phyloP scores from a whole-genome alignment of 768 basidiomycete genomes.

The Leccinellum rugosiceps region DNA sequence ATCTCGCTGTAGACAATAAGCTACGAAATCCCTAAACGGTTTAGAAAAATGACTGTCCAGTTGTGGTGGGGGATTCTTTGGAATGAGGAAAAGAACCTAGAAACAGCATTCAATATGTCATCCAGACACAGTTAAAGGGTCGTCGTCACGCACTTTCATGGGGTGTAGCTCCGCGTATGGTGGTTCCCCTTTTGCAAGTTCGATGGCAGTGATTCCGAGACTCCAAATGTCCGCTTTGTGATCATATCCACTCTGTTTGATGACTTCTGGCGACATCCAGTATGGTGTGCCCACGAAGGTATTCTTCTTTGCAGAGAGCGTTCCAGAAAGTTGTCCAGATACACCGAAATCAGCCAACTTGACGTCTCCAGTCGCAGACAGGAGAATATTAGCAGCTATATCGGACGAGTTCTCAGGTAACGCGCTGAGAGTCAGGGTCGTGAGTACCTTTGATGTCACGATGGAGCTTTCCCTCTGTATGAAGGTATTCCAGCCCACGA shows the following conservation, averaged over 20 bases:
- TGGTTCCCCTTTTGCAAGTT: slow-evolving; percentile 95
- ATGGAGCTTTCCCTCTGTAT: slow-evolving; percentile 94
- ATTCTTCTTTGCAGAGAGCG: slow-evolving; percentile 92
- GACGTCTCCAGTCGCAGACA: slow-evolving; percentile 90
- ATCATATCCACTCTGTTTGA: slow-evolving; percentile 99
- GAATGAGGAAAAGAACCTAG: slow-evolving; percentile 95
- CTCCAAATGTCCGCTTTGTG: slow-evolving; percentile 99
- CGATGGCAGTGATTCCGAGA: slow-evolving; percentile 95
- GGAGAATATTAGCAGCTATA: slow-evolving; percentile 88
- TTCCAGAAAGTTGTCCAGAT: slow-evolving; percentile 93
- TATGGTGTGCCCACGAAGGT: slow-evolving; percentile 98
- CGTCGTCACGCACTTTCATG: slow-evolving; percentile 75
- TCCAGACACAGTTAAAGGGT: background rate
- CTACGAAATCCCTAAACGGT: slow-evolving; percentile 91
- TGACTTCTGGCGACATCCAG: slow-evolving; percentile 99
- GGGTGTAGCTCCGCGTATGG: slow-evolving; percentile 98
- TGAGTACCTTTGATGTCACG: slow-evolving; percentile 94
- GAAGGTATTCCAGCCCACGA: slow-evolving; percentile 91
- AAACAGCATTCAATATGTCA: background rate
- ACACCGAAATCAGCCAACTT: slow-evolving; percentile 99
- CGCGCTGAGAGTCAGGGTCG: background rate
- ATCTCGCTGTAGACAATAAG: slow-evolving; percentile 90
- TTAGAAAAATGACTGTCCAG: slow-evolving; percentile 91
- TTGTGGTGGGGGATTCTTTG: slow-evolving; percentile 92
- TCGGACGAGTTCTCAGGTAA: background rate